phyloP scores from a whole-genome alignment of 345 rosid genomes.

The Pistacia atlantica region DNA sequence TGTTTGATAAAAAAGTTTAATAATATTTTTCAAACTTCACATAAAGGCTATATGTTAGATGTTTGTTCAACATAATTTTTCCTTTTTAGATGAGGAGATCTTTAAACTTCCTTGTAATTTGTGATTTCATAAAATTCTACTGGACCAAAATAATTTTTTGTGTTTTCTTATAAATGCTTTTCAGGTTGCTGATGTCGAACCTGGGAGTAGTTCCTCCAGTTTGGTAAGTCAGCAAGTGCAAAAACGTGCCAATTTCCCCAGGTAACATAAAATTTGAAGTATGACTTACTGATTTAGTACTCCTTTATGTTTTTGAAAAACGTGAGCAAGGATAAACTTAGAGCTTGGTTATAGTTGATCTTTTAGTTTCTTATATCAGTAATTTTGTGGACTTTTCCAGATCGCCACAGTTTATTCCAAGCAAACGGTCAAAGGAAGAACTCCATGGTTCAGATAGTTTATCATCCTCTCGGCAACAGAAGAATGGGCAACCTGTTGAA shows the following conservation, averaged over 20 bases:
- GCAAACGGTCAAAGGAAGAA: slow-evolving; percentile 38
- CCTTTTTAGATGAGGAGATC: neutral
- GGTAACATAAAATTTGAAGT: slow-evolving; percentile 27
- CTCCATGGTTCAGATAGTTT: slow-evolving; percentile 18
- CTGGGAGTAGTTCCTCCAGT: slow-evolving; percentile 28
- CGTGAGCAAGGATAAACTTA: neutral
- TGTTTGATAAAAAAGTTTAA: neutral
- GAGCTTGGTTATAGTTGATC: neutral
- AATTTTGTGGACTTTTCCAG: slow-evolving; percentile 21
- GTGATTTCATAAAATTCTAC: neutral
- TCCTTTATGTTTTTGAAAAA: no score
- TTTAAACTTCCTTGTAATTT: neutral
- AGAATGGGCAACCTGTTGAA: slow-evolving; percentile 29
- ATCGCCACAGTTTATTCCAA: slow-evolving; percentile 25
- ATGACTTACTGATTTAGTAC: no score
- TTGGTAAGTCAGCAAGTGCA: slow-evolving; percentile 36
- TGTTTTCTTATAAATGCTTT: slow-evolving; percentile 20
- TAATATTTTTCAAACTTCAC: neutral
- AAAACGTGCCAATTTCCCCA: slow-evolving; percentile 42
- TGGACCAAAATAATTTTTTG: slow-evolving; percentile 12
- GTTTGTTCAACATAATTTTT: neutral
- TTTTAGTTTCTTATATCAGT: neutral
- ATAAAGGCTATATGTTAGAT: neutral
- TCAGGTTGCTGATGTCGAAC: slow-evolving; percentile 43
- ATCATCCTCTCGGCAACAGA: slow-evolving; percentile 22